These are phyloP conservation scores for Ormosia emarginata DNA, from an alignment of 306 rosid genomes.

Conservation along the genomic window DNA sequence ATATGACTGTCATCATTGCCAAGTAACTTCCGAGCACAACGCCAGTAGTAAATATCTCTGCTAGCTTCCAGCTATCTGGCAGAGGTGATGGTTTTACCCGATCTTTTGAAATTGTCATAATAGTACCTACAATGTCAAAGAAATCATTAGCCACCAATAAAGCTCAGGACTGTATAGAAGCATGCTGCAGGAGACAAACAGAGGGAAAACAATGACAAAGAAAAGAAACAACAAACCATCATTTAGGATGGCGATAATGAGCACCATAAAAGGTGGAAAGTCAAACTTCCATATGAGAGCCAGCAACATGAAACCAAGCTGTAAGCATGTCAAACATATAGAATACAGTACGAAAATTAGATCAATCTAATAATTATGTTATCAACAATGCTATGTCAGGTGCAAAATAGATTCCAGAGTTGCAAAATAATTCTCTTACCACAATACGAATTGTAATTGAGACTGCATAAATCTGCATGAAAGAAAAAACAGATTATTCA, in stretches of 20 bases:
- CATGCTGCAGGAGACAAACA: neutral
- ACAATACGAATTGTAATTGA: slow-evolving; percentile 98
- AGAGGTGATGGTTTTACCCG: slow-evolving; percentile 95
- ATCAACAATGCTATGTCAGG: neutral
- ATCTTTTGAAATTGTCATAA: slow-evolving; percentile 97
- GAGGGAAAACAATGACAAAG: neutral
- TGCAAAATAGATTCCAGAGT: neutral
- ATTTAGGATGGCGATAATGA: slow-evolving; percentile 90
- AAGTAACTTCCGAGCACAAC: slow-evolving; percentile 88
- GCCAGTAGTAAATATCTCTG: slow-evolving; percentile 94
- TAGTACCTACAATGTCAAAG: slow-evolving; percentile 62
- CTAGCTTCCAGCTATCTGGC: slow-evolving; percentile 98
- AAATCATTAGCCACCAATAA: slow-evolving; percentile 6
- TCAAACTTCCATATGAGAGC: slow-evolving; percentile 95
- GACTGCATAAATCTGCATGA: slow-evolving; percentile 90
- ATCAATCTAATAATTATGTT: neutral
- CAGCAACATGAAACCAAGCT: slow-evolving; percentile 99
- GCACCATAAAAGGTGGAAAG: slow-evolving; percentile 99
- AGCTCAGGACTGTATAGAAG: neutral
- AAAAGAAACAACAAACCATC: slow-evolving; percentile 69
- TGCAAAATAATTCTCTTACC: slow-evolving; percentile 51
- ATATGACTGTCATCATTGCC: slow-evolving; percentile 99
- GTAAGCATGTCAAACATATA: slow-evolving; percentile 36
- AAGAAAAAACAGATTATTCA: slow-evolving; percentile 15
- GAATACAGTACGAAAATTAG: slow-evolving; percentile 20